Evolutionary conservation across 306 rosid species (phyloP).

Genomic region (Aeschynomene evenia): DNA sequence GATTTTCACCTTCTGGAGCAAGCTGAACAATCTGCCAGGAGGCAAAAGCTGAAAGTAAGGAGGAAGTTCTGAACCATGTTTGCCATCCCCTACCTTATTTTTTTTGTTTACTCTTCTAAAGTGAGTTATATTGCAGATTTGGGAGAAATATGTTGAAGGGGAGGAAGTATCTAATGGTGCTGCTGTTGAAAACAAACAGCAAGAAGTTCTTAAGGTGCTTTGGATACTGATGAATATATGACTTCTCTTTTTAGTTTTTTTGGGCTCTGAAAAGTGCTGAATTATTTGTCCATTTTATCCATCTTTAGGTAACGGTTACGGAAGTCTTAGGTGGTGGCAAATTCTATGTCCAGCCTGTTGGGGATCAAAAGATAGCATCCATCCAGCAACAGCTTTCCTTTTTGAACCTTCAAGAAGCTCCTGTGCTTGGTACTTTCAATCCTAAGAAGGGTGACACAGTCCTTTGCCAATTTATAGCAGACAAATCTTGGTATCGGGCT

Average conservation of each 20-base stretch:
- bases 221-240: conserved; percentile 5
- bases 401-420: conserved; percentile 81
- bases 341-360: conserved; percentile 71
- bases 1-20: conserved; percentile 75
- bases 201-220: conserved; percentile 79
- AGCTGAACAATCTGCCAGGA: conserved; percentile 75
- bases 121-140: conserved; percentile 50
- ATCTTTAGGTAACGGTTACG: conserved; percentile 62
- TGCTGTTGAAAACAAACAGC: conserved; percentile 64
- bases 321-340: conserved; percentile 80
- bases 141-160: conserved; percentile 90
- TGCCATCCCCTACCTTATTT: neutral
- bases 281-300: conserved; percentile 27
- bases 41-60: conserved; percentile 70
- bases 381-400: conserved; percentile 73
- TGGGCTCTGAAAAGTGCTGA: conserved; percentile 12
- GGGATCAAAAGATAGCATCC: conserved; percentile 65
- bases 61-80: conserved; percentile 1
- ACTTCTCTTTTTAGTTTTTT: neutral
- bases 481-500: conserved; percentile 83
- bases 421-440: conserved; percentile 73
- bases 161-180: conserved; percentile 64
- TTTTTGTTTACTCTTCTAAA: conserved; percentile 29
- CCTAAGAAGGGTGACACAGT: conserved; percentile 84
- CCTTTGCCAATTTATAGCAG: conserved; percentile 70